Evolutionary conservation across 2,329 filamentous ascomycete species (phyloP).

Genomic region (Metarhizium album): DNA sequence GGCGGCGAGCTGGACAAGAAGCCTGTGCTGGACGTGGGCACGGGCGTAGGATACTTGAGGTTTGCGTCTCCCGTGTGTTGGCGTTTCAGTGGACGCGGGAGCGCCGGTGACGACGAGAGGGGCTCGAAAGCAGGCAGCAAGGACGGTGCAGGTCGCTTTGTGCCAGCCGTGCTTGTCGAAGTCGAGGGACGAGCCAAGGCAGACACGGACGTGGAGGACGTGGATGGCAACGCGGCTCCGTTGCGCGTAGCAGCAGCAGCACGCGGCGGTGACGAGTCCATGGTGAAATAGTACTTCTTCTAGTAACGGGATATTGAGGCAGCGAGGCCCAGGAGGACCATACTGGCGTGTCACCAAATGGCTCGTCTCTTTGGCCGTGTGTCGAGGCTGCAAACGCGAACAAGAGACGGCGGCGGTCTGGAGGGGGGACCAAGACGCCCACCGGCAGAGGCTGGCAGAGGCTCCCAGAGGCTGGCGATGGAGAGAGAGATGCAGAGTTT

Average conservation of each 20-base stretch:
- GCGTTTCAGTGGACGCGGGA: conserved; percentile 60
- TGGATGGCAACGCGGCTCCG: conserved; percentile 24
- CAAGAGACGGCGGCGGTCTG: no score
- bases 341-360: neutral
- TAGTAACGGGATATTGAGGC: neutral
- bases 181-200: neutral
- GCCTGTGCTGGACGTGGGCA: conserved; percentile 87
- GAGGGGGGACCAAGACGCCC: neutral
- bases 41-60: conserved; percentile 79
- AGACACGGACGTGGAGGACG: conserved; percentile 6
- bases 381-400: no score
- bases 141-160: conserved; percentile 54
- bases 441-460: no score
- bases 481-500: neutral
- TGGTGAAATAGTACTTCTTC: conserved; percentile 7
- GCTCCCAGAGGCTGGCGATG: neutral
- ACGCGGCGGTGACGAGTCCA: conserved; percentile 30
- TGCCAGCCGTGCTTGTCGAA: conserved; percentile 25
- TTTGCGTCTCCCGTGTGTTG: conserved; percentile 41
- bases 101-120: conserved; percentile 63
- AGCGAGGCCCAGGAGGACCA: neutral
- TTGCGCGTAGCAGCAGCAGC: neutral
- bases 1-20: conserved; percentile 83
- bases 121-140: conserved; percentile 73
- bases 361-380: neutral